Evolutionary conservation across 257 asterid genomes (phyloP).

Genomic region (Pogostemon cablin): DNA sequence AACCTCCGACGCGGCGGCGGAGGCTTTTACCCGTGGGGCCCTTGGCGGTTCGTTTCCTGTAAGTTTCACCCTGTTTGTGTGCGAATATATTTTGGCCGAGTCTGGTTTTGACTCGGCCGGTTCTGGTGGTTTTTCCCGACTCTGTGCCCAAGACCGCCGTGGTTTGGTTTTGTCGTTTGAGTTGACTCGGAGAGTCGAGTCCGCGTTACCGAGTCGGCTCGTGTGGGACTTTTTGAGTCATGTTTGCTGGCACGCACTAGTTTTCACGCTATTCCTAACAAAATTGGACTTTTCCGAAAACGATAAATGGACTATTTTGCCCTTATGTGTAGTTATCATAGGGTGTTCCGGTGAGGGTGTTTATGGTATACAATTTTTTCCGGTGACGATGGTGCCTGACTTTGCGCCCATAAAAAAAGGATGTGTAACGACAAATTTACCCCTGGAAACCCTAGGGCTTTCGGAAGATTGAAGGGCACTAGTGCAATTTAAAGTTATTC

Average conservation of each 20-base stretch:
- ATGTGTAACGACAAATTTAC: slow-evolving; percentile 33
- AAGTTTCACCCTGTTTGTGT: slow-evolving; percentile 42
- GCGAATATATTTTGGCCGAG: slow-evolving; percentile 35
- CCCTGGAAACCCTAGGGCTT: slow-evolving; percentile 42
- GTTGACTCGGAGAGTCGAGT: slow-evolving; percentile 45
- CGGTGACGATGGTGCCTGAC: neutral
- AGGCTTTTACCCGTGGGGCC: slow-evolving; percentile 31
- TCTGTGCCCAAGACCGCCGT: slow-evolving; percentile 10
- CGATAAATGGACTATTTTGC: neutral
- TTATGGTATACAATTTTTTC: neutral
- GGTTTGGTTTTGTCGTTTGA: slow-evolving; percentile 39
- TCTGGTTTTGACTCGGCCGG: slow-evolving; percentile 44
- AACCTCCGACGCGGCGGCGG: slow-evolving; percentile 28
- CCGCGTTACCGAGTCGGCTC: slow-evolving; percentile 20
- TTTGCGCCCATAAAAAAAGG: neutral
- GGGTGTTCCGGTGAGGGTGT: neutral
- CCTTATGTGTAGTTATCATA: neutral
- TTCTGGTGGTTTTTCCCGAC: slow-evolving; percentile 32
- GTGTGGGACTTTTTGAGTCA: slow-evolving; percentile 29
- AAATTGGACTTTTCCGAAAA: neutral
- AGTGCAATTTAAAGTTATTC: slow-evolving; percentile 19
- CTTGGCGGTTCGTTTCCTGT: slow-evolving; percentile 40
- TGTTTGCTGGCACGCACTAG: slow-evolving; percentile 12
- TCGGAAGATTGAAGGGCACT: slow-evolving; percentile 22
- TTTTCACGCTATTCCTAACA: neutral